Evolutionary conservation across 176 grass and related monocot genomes (phyloP), one percentile per base, ranked within the genome.

Genomic region (Otatea glauca): DNA sequence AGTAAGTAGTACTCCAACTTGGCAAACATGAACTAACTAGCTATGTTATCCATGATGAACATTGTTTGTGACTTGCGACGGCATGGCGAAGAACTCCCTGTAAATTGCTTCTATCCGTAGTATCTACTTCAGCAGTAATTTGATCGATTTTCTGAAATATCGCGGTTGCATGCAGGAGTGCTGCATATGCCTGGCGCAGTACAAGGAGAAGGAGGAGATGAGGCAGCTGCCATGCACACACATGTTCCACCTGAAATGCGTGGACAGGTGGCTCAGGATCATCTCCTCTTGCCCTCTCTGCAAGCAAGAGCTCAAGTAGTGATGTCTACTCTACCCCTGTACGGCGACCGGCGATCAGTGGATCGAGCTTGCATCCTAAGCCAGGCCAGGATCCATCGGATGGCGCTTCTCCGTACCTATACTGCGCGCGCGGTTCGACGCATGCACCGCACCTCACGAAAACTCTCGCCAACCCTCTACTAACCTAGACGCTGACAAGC

Each of bases 281-380:
- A 99, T 96, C 79, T 99, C 93, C 62, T 96, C 90, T 78, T 99
- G 96, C 70, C 96, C 96, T 62, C 93, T 99, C 38, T 99, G 93
- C 86, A 99, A 99, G 88, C 93, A 96, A 92, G 93, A 94, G 86
- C 91, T 99, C 72, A 82, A 85, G 20, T 86, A 76, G 67, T 81
- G 83, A 93, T 72, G 72, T 86, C 62, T 65, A 58, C 70, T 60
- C 56, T 6, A 41, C 39, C 39, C 6, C n/a, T 24, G 9, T 24
- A 27, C 38, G 29, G 7, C 76, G 78, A 0, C 47, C 29, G 29
- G 32, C 15, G 21, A 80, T 80, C 49, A 41, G 7, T 41, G 6
- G 47, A 64, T 81, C 76, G 83, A 61, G 51, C 77, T 89, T 89
- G 64, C 71, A 70, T 79, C 66, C 53, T 24, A 81, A 80, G 82